Evolutionary conservation across 2,329 filamentous ascomycete genomes (phyloP), one percentile per base, ranked within the genome.

Genomic region (Colletotrichum sp.): DNA sequence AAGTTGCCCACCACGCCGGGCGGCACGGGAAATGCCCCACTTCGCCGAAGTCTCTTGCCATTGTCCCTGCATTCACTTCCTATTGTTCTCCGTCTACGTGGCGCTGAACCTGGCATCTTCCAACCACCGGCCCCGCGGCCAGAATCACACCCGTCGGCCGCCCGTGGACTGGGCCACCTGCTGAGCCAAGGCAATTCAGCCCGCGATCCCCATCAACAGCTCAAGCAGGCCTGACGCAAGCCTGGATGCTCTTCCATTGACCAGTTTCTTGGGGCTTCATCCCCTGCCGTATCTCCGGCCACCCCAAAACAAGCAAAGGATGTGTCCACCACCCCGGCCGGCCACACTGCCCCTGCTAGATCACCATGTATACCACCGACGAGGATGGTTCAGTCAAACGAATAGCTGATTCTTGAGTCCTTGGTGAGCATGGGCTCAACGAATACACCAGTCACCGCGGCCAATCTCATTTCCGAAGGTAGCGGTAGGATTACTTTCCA

Each of bases 1-100:
- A 58, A 68, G 38, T 34, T 28, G 43, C 43, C 43, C 43, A 48
- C 58, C 34, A 8, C 26, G 52, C 28, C 68, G 63, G 52, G 48
- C 15, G 48, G 30, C 32, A 36, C 61, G 55, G 61, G 8, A 55
- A 32, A 57, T 12, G 68, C 36, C 60, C 67, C 52, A 67, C 68
- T 36, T 67, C 52, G 63, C 67, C 67, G 75, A 63, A 32, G 36
- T 58, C 26, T 13, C 63, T 38, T 67, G 55, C 28, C 34, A 77
- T 77, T 78, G 65, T 73, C 32, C 52, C 16, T 43, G 55, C 15
- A n/a, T 18, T 32, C 6, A 13, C 18, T 67, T 66, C 48, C 64
- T 48, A 78, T 78, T 78, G 74, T 77, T 74, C 74, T 75, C 65
- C 24, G 67, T 9, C n/a, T 52, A 32, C 12, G 48, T 68, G 36